Base-by-base conservation (phyloP, 345 rosid species). In the Gossypium longicalyx region DNA sequence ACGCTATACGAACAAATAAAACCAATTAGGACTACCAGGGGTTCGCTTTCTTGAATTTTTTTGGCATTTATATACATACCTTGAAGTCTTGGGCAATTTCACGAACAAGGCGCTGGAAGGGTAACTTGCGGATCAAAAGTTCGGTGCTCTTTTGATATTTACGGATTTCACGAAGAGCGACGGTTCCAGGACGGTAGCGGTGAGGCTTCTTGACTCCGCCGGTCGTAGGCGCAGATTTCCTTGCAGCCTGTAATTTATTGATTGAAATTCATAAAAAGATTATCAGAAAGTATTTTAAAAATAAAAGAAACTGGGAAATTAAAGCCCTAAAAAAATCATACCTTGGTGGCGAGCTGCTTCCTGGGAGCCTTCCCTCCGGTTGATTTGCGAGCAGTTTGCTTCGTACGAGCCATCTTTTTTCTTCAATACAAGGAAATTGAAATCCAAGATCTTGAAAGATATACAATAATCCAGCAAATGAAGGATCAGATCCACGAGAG, bases 201-300 rank as follows among this genome's bases (percentile, higher is more conserved):
- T 88, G 92, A 68, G 92, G 94, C 80, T 87, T 90, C 90, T 88
- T 88, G 51, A 88, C 93, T 38, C 95, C 93, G 2, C 90, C 93
- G 9, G 84, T 86, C 7, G 89, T 85, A 0, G 95, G 90, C 0
- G 89, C 91, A 13, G 93, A 90, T 76, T 90, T 90, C 79, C 91
- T 85, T n/a, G 91, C 93, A 12, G 91, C 91, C 93, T 90, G 12
- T 5, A 63, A 15, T 67, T 12, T 34, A 20, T 66, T 22, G 2
- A 60, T 73, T 59, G 13, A 3, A 10, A 12, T 9, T 67, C n/a
- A 52, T 7, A 15, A 44, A 11, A 41, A 22, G 22, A 51, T 45
- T 0, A 12, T 15, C 0, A 17, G 51, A 19, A 43, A 17, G 41
- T 34, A 34, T 34, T 34, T 34, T 4, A 3, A 6, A n/a, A 3